Conservation (phyloP, 306 rosid species). For the Glycyrrhiza uralensis region DNA sequence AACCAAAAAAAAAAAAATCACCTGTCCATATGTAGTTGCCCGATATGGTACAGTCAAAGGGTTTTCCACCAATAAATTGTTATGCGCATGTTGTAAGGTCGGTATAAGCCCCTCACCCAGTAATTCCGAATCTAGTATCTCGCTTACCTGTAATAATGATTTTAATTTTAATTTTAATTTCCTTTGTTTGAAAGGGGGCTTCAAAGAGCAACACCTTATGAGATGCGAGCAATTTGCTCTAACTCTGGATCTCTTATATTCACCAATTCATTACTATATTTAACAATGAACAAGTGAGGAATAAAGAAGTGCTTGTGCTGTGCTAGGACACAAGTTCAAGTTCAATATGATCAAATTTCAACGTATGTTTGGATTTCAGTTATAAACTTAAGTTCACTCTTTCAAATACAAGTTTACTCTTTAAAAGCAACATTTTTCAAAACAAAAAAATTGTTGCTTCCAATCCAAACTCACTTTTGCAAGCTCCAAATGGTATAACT, state of each 20-base stretch:
- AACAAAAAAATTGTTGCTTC: no score
- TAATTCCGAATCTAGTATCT: conserved; percentile 88
- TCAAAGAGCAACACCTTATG: background rate
- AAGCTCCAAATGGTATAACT: no score
- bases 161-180: no score
- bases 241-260: background rate
- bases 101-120: conserved; percentile 98
- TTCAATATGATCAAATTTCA: background rate
- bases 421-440: no score
- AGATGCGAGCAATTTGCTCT: conserved; percentile 6
- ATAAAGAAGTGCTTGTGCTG: background rate
- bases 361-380: no score
- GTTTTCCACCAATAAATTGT: conserved; percentile 64
- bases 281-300: background rate
- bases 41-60: conserved; percentile 73
- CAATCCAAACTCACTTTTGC: no score
- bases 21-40: conserved; percentile 89
- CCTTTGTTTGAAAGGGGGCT: background rate
- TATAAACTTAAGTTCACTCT: no score
- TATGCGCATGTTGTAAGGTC: conserved; percentile 85
- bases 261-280: background rate
- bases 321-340: background rate
- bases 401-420: no score
- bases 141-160: conserved; percentile 67
- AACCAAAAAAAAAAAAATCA: conserved; percentile 10